A percentile compares a stretch with the other conserved stretches of the same genome.
phyloP scores from a whole-genome alignment of 192 early-diverging fungal species.

The Podila epigama region DNA sequence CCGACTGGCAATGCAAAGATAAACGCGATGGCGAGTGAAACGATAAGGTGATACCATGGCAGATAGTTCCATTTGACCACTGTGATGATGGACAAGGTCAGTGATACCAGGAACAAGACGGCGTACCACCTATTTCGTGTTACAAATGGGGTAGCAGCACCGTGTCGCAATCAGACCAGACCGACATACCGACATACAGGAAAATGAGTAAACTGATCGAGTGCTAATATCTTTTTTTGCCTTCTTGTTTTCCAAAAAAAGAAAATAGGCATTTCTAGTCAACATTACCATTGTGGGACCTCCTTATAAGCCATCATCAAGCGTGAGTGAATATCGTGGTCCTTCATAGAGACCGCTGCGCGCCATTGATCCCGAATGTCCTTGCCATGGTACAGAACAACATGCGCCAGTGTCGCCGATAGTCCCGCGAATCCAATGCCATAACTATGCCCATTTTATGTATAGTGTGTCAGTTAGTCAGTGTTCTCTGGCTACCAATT shows the following conservation, averaged over 20 bases:
- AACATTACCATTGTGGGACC: constrained; percentile 71
- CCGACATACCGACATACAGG: too few relatives aligned
- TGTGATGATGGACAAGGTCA: constrained; percentile 13
- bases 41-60: constrained; percentile 25
- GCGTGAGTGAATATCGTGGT: constrained; percentile 70
- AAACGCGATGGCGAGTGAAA: constrained; percentile 43
- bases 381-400: constrained; percentile 64
- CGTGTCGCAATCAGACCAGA: too few relatives aligned
- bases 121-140: constrained; percentile 13
- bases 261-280: neutral
- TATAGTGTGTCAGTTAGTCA: too few relatives aligned
- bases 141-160: neutral
- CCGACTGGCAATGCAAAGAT: constrained; percentile 60
- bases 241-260: neutral
- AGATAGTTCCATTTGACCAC: constrained; percentile 23
- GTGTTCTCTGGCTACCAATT: neutral
- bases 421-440: constrained; percentile 62
- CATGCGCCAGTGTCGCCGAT: constrained; percentile 64
- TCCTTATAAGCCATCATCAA: constrained; percentile 79
- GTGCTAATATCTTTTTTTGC: too few relatives aligned
- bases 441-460: constrained; percentile 41
- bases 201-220: too few relatives aligned
- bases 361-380: constrained; percentile 59
- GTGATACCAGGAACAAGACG: constrained; percentile 11
- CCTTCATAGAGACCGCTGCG: constrained; percentile 33